These are phyloP conservation scores for Tulasnella sp. DNA, from an alignment of 768 basidiomycete genomes.

Conservation along the genomic window DNA sequence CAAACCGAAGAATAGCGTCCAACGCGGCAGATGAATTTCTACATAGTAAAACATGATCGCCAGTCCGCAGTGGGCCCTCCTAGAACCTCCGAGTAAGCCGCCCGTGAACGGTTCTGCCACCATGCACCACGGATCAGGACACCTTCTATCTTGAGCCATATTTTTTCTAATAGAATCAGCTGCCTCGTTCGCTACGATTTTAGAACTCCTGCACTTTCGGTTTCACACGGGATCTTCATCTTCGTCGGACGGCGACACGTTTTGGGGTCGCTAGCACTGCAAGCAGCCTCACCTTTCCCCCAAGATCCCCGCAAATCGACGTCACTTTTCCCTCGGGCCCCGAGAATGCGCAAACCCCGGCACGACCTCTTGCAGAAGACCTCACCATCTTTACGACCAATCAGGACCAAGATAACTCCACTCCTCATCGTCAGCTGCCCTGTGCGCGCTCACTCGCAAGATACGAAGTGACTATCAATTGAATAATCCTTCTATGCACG, in stretches of 20 bases:
- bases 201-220: too few species aligned
- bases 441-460: not conserved
- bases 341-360: not conserved
- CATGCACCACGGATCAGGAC: not conserved
- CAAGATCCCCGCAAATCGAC: not conserved
- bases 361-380: not conserved
- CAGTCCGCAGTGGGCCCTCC: not conserved
- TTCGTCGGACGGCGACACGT: not conserved
- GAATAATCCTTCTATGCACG: not conserved
- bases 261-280: not conserved
- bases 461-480: not conserved
- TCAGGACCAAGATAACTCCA: not conserved
- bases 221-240: not conserved
- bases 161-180: not conserved
- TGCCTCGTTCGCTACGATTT: too few species aligned
- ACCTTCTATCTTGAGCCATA: not conserved
- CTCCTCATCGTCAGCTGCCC: not conserved
- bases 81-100: not conserved
- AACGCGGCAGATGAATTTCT: not conserved
- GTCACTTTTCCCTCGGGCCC: not conserved
- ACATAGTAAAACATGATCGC: not conserved
- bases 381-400: not conserved
- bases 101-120: not conserved
- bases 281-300: not conserved
- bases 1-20: not conserved